Base-by-base conservation (phyloP, 2,329 filamentous ascomycete genomes). In the Colletotrichum karsti region DNA sequence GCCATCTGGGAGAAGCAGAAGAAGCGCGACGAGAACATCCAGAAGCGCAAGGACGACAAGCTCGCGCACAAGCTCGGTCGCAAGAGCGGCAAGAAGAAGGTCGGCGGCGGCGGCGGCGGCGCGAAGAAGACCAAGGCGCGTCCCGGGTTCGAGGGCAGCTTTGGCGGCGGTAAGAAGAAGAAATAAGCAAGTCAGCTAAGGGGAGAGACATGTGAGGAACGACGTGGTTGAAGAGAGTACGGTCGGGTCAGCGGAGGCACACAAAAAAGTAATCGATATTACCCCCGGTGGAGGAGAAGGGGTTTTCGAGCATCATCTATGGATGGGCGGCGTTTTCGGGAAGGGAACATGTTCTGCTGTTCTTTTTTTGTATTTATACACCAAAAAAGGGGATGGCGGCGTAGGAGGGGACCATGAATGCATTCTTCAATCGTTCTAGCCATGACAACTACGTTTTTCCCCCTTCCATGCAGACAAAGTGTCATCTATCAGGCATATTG, bases 1-100 rank as follows among this genome's bases (percentile, higher is more conserved):
- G 85, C 92, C 54, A 92, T 92, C 77, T 92, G 93, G 59, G 91
- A 93, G 73, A 91, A 91, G 77, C 93, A 95, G 76, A 90, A 90
- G 80, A 97, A 97, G 85, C 87, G 92, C 70, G 92, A 94, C 76
- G 92, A 93, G 54, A 95, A 95, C 77, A 82, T 95, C 71, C 85
- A 85, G 74, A 92, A 92, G 81, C 86, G 92, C 71, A 87, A 88
- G 73, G 93, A 96, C 55, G 92, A 93, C 71, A 95, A 94, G 82
- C 69, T 84, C 61, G 75, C 83, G 57, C 87, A 88, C 60, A 86
- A 85, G 72, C 86, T 85, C 62, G 87, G 85, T 35, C 90, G 88
- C 78, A 89, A 88, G 82, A 67, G 50, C 41, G 77, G 74, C 58
- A 81, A 82, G 76, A 79, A 81, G 72, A 86, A 86, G 76, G 80